Base-by-base conservation (phyloP, 1,284 basidiomycete species). In the Apiotrichum porosum region DNA sequence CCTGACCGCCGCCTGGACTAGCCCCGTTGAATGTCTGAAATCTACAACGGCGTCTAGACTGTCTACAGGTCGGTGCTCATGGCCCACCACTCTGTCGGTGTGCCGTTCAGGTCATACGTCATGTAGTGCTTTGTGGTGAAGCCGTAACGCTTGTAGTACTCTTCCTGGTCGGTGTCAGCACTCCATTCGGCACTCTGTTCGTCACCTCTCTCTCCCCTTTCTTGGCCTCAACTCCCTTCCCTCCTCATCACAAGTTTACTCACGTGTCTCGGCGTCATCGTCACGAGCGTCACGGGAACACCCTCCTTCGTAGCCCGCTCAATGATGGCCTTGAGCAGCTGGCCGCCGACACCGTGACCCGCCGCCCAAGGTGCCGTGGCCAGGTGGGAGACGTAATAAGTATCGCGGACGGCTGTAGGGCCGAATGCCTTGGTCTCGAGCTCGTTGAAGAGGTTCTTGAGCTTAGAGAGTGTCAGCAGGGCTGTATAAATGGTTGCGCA, bases 91-190 rank as follows among this genome's bases (percentile, higher is more conserved):
- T 34, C 13, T 6, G 41, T 42, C 5, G 13, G 31, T 9, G 31
- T 42, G 32, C 41, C 41, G 15, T 42, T 42, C 19, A 42, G 22
- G 10, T 23, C 22, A 13, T 9, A 22, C 14, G 31, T 10, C 19
- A 34, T n/a, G 15, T 42, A 21, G 18, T 31, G 22, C 22, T 26
- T 33, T 10, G 21, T 8, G 2, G 5, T 18, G 22, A 34, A 42
- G 21, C 41, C 41, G 32, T n/a, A 42, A 9, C 41, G 41, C 32
- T 42, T 32, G 22, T 42, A 42, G 41, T 42, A 42, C 32, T 24
- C 56, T 35, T 52, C 44, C 37, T 60, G 49, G n/a, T 31, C 36
- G n/a, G 55, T 49, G 34, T 64, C 54, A 12, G n/a, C n/a, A n/a
- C n/a, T n/a, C n/a, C n/a, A n/a, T n/a, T n/a, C n/a, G n/a, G n/a